Base-by-base conservation (phyloP, 768 basidiomycete species). In the Lactarius sanguifluus region DNA sequence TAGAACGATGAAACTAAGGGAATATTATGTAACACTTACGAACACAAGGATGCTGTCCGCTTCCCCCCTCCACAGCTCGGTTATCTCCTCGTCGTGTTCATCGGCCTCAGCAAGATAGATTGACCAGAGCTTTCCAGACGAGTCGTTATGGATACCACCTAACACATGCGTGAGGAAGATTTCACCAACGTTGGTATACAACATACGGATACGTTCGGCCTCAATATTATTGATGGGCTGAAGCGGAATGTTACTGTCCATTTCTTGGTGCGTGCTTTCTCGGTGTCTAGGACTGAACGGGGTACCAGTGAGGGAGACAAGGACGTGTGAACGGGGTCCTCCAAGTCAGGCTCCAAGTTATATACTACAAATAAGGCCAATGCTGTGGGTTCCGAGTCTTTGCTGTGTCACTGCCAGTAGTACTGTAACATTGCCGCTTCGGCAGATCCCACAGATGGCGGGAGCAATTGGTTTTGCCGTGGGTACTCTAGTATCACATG, bases 1-100 rank as follows among this genome's bases (percentile, higher is more conserved):
- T 16, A 18, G 23, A 41, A 1, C 8, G 16, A 25, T 28, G 8
- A 60, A 40, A 25, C n/a, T 5, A 18, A 28, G 4, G 6, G 10
- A 13, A 50, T 12, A 15, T 16, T 15, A 20, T 34, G 57, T 7
- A n/a, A 13, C 25, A 59, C 59, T 38, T 25, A 60, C 59, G 28
- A 60, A 43, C 1, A 60, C 43, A 40, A 60, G 59, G 40, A 41
- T 59, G 13, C 58, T 38, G n/a, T 59, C 58, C 20, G 36, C 34
- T 16, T 59, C 58, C 3, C 59, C 58, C 58, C n/a, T 59, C 36
- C 20, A 40, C 15, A 25, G 6, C 58, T 59, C 58, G 1, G 58
- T 59, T 43, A 59, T 59, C n/a, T 23, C 36, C 20, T n/a, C 12
- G 58, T 59, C 58, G 2, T 23, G 36, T 28, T 41, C 38, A 34